Evolutionary conservation across 2,329 filamentous ascomycete genomes (phyloP), one percentile per base, ranked within the genome.

Genomic region (Pestalotiopsis sp.): DNA sequence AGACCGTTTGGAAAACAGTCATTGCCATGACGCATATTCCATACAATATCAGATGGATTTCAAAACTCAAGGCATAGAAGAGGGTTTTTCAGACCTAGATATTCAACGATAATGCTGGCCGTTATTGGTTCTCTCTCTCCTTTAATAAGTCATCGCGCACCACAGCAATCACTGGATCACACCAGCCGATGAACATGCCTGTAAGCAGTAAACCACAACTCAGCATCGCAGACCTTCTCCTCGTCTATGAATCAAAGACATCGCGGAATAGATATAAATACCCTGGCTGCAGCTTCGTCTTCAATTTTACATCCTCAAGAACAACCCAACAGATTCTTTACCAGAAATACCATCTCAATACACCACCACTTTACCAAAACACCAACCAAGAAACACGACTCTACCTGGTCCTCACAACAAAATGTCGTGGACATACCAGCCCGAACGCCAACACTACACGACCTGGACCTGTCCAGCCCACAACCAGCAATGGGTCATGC

Each of bases 391-490:
- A 2, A 27, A 3, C 6, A 31, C 27, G 6, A 31, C 1, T 31
- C 27, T 31, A 7, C 6, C 27, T 7, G 6, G 7, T n/a, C 5
- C 45, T 52, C 14, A 13, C 4, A 4, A 17, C 13, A 65, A n/a
- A 14, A 66, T 66, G 64, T 66, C 64, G 52, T 49, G 23, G 20
- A 59, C 17, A 13, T 66, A 66, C 31, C 7, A 25, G 2, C 65
- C 65, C 17, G 14, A 59, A 41, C 23, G 20, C 17, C 52, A 59
- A 40, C 36, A 66, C 65, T 60, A 60, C 25, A 45, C n/a, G 31
- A 25, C 52, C 23, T 66, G 65, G 65, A 60, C 27, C 31, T 66
- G 65, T 36, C 20, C 52, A 7, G 17, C 25, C 7, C 65, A 66
- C 65, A 25, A 45, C 31, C 65, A 59, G 11, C 56, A 27, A 31